Conservation (phyloP, 768 basidiomycete species). For the Calvatia gigantea region DNA sequence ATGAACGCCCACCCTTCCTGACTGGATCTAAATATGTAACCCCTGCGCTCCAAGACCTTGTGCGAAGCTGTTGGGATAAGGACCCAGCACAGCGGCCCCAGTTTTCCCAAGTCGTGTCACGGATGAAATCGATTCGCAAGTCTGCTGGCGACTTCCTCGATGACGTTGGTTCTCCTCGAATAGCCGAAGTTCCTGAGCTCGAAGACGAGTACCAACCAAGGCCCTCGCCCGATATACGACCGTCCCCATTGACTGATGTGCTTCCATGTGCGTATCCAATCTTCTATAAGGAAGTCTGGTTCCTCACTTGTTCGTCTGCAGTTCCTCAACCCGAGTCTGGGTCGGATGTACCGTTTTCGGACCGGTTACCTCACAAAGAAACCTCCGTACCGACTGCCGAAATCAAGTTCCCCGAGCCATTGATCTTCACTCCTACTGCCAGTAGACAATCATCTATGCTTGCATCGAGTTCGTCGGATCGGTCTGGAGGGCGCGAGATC, state of each 20-base stretch:
- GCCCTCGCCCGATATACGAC: constrained; percentile 38
- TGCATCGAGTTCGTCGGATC: constrained; percentile 22
- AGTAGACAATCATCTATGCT: constrained; percentile 30
- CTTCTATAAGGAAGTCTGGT: too few species aligned
- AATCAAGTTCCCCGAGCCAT: constrained; percentile 33
- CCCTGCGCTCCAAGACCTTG: constrained; percentile 37
- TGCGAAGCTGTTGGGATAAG: constrained; percentile 52
- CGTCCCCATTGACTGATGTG: constrained; percentile 18
- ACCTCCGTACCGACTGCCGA: constrained; percentile 26
- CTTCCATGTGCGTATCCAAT: neutral
- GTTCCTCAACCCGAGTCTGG: neutral
- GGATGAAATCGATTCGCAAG: constrained; percentile 41
- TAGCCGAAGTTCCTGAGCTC: neutral
- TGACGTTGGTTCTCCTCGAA: constrained; percentile 17
- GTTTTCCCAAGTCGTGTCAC: constrained; percentile 46
- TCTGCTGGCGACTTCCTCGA: constrained; percentile 23
- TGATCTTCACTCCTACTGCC: constrained; percentile 25
- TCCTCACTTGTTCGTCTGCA: neutral
- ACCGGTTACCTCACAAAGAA: constrained; percentile 20
- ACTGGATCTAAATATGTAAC: constrained; percentile 26
- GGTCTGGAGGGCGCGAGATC: constrained; percentile 20
- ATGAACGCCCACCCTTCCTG: constrained; percentile 52
- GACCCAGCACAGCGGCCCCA: constrained; percentile 48
- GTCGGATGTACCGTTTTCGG: neutral
- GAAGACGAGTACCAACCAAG: neutral